These are phyloP conservation scores for Leonotis leonurus DNA, from an alignment of 257 asterid genomes.

Conservation along the genomic window DNA sequence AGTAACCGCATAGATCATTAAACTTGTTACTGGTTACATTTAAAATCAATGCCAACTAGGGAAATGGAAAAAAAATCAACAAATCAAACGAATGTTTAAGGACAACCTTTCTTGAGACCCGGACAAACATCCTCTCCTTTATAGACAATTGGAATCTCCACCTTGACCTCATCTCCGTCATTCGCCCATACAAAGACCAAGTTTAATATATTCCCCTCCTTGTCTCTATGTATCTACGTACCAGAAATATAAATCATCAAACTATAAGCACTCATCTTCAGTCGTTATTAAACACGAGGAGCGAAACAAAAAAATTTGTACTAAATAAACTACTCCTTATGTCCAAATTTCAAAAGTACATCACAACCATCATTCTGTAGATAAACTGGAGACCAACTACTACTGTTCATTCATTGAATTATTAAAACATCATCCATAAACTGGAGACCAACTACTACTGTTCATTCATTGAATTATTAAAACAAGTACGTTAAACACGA, in stretches of 20 bases:
- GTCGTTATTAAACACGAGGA: background rate
- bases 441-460: background rate
- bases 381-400: background rate
- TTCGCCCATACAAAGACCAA: slow-evolving; percentile 97
- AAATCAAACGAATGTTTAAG: background rate
- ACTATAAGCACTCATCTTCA: background rate
- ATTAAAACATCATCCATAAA: background rate
- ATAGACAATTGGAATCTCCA: slow-evolving; percentile 74
- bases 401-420: background rate
- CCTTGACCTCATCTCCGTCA: slow-evolving; percentile 67
- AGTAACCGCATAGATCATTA: background rate
- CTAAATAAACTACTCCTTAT: too few species aligned
- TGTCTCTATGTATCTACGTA: slow-evolving; percentile 61
- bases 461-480: background rate
- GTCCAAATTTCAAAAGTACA: background rate
- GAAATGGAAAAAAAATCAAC: background rate
- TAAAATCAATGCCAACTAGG: background rate
- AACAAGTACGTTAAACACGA: background rate
- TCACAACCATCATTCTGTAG: background rate
- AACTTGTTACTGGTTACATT: background rate
- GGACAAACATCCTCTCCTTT: slow-evolving; percentile 81
- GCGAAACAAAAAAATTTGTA: background rate
- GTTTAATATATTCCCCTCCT: slow-evolving; percentile 73
- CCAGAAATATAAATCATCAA: slow-evolving; percentile 10
- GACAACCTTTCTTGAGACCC: slow-evolving; percentile 85